Evolutionary conservation across 306 rosid genomes (phyloP), one percentile per base, ranked within the genome.

Genomic region (Comarum palustre): DNA sequence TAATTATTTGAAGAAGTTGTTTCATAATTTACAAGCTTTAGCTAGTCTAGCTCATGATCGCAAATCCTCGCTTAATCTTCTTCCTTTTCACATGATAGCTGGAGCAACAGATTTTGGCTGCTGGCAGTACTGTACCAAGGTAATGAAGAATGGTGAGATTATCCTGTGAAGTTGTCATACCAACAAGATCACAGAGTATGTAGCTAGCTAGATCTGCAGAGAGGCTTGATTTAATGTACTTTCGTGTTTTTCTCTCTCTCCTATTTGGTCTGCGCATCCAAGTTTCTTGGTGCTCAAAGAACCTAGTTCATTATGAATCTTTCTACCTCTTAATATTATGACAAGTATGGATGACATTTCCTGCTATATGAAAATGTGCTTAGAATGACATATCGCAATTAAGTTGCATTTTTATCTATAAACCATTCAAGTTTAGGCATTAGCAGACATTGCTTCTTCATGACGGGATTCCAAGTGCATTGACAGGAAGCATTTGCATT

Each of bases 71-170:
- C 9, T 9, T 4, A 47, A 31, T 50, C 22, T 80, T 51, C 59
- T 65, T 19, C 45, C 69, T 51, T 43, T 79, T 57, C 69, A 74
- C 29, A 70, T 83, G 77, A 15, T 39, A 90, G 93, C 71, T 90
- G 83, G 81, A 86, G 85, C 77, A 74, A 57, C 82, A 86, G 70
- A 36, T 87, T 75, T 47, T 76, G 79, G 87, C 73, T 1, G 84
- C 87, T 5, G 75, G 78, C 2, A 80, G 81, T 19, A 79, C 85
- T 2, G 48, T 57, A 34, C 69, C 80, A 20, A 71, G 54, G 45
- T 73, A 71, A 66, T 60, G 63, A 69, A 31, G 60, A 64, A 59
- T 60, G 51, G 45, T 48, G 51, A 67, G 69, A 52, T 27, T 66
- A 61, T 36, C 68, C 39, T 31, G 59, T 55, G 71, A 58, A 61